phyloP scores from a whole-genome alignment of 2,329 filamentous ascomycete species.

The Diaporthe sp. region DNA sequence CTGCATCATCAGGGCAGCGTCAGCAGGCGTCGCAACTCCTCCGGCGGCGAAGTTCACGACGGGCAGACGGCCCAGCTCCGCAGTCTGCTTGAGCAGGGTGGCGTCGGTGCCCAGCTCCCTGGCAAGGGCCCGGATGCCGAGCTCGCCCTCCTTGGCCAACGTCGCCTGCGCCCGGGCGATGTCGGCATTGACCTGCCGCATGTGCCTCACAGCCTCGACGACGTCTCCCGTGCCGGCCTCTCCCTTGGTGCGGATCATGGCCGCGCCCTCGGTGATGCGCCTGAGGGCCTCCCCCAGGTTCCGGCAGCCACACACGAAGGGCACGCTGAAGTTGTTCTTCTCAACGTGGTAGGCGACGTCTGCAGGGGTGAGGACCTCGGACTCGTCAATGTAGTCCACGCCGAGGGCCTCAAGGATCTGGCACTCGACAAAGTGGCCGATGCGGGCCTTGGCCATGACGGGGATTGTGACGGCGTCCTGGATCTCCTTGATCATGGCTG shows the following conservation, averaged over 20 bases:
- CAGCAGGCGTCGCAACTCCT: constrained; percentile 98
- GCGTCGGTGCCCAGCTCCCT: constrained; percentile 86
- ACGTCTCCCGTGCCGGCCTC: constrained; percentile 98
- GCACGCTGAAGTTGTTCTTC: constrained; percentile 85
- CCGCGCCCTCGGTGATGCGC: constrained; percentile 91
- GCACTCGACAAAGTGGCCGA: constrained; percentile 98
- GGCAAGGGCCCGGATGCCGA: constrained; percentile 77
- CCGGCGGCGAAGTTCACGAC: constrained; percentile 99
- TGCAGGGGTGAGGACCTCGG: constrained; percentile 95
- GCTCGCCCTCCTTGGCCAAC: constrained; percentile 67
- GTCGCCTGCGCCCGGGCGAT: constrained; percentile 86
- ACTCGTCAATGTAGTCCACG: constrained; percentile 98
- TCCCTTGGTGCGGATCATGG: constrained; percentile 99
- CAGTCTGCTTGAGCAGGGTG: constrained; percentile 86
- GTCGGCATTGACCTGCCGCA: constrained; percentile 88
- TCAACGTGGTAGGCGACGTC: constrained; percentile 93
- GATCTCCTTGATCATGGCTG: constrained; percentile 93
- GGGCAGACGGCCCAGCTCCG: constrained; percentile 87
- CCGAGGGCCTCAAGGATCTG: constrained; percentile 96
- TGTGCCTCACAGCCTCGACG: constrained; percentile 95
- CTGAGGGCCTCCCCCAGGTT: constrained; percentile 94
- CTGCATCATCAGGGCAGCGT: constrained; percentile 98
- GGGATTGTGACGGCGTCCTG: constrained; percentile 96
- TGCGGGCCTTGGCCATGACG: constrained; percentile 98
- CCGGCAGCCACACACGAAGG: constrained; percentile 97